phyloP scores from a whole-genome alignment of 768 basidiomycete genomes.

The Saitozyma sp. region DNA sequence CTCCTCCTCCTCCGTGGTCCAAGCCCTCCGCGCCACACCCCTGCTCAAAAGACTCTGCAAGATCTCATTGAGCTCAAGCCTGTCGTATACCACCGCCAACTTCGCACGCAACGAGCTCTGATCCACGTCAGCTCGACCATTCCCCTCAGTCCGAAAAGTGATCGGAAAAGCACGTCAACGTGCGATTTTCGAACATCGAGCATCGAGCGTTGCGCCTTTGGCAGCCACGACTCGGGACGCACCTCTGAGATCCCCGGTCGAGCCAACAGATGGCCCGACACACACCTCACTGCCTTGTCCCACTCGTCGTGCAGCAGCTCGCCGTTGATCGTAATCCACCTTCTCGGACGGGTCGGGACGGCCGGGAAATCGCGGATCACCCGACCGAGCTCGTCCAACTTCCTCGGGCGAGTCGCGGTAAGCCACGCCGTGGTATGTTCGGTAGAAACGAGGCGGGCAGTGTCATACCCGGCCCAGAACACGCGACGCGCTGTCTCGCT shows the following conservation, averaged over 20 bases:
- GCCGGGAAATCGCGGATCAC: conserved; percentile 1
- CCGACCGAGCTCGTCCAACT: conserved; percentile 3
- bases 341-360: conserved; percentile 16
- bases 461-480: conserved; percentile 45
- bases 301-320: conserved; percentile 24
- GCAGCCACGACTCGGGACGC: conserved; percentile 13
- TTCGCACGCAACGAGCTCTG: conserved; percentile 14
- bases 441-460: conserved; percentile 27
- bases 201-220: background rate
- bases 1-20: background rate
- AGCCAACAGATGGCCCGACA: conserved; percentile 21
- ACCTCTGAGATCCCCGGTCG: conserved; percentile 45
- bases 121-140: too few relatives aligned
- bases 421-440: conserved; percentile 21
- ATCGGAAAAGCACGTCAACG: conserved; percentile 7
- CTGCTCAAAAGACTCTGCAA: conserved; percentile 26
- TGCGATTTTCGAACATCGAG: background rate
- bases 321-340: conserved; percentile 46
- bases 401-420: background rate
- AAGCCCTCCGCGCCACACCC: conserved; percentile 4
- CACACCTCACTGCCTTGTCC: conserved; percentile 16
- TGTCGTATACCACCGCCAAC: conserved; percentile 24
- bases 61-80: conserved; percentile 43
- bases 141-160: too few relatives aligned
- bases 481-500: conserved; percentile 12